Percentiles rank a stretch among this genome's conserved stretches.
phyloP scores from a whole-genome alignment of 805 yeast genomes.

The Naumovozyma dairenensis region DNA sequence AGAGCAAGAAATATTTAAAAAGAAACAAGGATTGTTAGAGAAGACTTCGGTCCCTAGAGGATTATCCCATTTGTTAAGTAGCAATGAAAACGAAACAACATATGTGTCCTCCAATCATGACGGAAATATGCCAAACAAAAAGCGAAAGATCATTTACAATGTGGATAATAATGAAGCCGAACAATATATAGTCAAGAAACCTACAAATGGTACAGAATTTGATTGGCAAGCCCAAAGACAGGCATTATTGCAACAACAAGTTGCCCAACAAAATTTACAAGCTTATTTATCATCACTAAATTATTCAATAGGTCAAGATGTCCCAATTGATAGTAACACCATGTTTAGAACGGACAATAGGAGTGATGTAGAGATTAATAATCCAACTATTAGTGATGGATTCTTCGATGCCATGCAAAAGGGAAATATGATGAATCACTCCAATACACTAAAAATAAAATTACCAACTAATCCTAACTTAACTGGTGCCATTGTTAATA shows the following conservation, averaged over 20 bases:
- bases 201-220: constrained; percentile 23
- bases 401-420: no score
- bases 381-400: no score
- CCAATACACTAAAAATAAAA: no score
- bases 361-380: not conserved
- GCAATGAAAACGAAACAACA: constrained; percentile 5
- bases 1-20: constrained; percentile 41
- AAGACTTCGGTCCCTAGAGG: constrained; percentile 47
- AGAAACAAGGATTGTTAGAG: constrained; percentile 41
- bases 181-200: constrained; percentile 27
- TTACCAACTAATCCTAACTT: no score
- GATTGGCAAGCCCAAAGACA: constrained; percentile 30
- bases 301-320: constrained; percentile 1
- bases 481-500: no score
- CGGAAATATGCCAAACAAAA: not conserved
- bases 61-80: constrained; percentile 41
- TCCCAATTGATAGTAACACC: not conserved
- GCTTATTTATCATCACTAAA: constrained; percentile 23
- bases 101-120: not conserved
- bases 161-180: constrained; percentile 4
- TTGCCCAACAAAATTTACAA: constrained; percentile 29
- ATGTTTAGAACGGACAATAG: not conserved
- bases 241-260: constrained; percentile 28
- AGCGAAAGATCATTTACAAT: not conserved
- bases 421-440: no score